phyloP scores from a whole-genome alignment of 2,329 filamentous ascomycete genomes.

The Ramichloridium luteum region DNA sequence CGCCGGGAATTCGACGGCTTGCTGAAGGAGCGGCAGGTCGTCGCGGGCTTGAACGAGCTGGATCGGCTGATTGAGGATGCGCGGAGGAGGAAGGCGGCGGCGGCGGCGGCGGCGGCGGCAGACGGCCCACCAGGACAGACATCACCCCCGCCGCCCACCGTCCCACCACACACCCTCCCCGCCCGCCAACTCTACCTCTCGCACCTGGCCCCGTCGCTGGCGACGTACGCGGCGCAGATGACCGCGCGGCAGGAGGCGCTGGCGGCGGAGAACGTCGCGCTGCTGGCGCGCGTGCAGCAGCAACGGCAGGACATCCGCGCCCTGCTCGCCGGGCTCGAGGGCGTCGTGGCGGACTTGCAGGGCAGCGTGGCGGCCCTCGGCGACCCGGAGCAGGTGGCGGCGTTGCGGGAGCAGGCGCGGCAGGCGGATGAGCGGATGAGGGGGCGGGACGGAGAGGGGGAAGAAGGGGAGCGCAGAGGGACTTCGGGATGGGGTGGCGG shows the following conservation, averaged over 20 bases:
- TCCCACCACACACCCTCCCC: slow-evolving; percentile 47
- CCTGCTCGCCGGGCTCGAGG: slow-evolving; percentile 43
- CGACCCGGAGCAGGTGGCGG: slow-evolving; percentile 18
- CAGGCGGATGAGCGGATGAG: slow-evolving; percentile 21
- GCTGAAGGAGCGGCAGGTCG: slow-evolving; percentile 42
- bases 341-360: slow-evolving; percentile 45
- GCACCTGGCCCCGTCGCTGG: slow-evolving; percentile 46
- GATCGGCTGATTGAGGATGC: slow-evolving; percentile 49
- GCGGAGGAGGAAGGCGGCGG: slow-evolving; percentile 37
- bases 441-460: slow-evolving; percentile 2
- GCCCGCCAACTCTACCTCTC: slow-evolving; percentile 45
- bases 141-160: slow-evolving; percentile 19
- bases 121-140: slow-evolving; percentile 11
- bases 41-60: slow-evolving; percentile 47
- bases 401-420: slow-evolving; percentile 18
- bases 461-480: background rate
- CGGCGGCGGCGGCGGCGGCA: slow-evolving; percentile 26
- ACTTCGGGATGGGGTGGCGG: too few relatives aligned
- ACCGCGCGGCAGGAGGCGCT: slow-evolving; percentile 37
- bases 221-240: slow-evolving; percentile 38
- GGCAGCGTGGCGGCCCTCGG: slow-evolving; percentile 31
- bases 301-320: slow-evolving; percentile 47
- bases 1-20: slow-evolving; percentile 48
- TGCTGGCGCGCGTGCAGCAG: slow-evolving; percentile 38
- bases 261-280: slow-evolving; percentile 40